Base-by-base conservation (phyloP, 257 asterid species). In the Petunia axillaris region DNA sequence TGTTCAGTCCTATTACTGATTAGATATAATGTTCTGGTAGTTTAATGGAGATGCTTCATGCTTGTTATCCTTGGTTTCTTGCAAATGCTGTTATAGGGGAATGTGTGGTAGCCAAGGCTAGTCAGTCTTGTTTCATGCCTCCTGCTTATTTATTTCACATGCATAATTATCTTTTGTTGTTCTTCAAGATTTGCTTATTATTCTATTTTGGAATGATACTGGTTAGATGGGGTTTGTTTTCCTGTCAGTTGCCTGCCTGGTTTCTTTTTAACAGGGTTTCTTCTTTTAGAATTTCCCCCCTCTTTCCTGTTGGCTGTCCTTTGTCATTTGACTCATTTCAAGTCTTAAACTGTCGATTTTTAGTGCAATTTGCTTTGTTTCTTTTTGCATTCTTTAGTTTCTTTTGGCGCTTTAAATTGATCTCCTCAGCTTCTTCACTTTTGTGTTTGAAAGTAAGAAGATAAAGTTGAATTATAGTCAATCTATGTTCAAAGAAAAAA, bases 241-340 rank as follows among this genome's bases (percentile, higher is more conserved):
- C 9, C 14, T 35, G 38, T 73, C 62, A 73, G 41, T 50, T 73
- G 1, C 60, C 35, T 48, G 77, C 60, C 35, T 48, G 62, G 25
- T 48, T 70, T 71, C 77, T 71, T 71, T 71, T 71, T 71, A 71
- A 11, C 35, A 50, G 77, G 68, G 62, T 38, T 43, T 73, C 77
- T 73, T 11, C 44, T 48, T 73, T 73, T 73, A 35, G 36, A 48
- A 73, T 50, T 39, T 71, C 38, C 77, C 50, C 25, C 8, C n/a
- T 73, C 50, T 46, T 73, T 50, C 60, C 46, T 4, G 77, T 8
- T 73, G 46, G 62, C 50, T 50, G 36, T 73, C 62, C 50, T 73
- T 11, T 50, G 11, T 73, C 77, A 10, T 71, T 46, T 71, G 7
- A 46, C 25, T 71, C 60, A 50, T 71, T 71, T 48, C 60, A 71